Conservation (phyloP, 2,329 filamentous ascomycete genomes). For the Talaromyces sp. region DNA sequence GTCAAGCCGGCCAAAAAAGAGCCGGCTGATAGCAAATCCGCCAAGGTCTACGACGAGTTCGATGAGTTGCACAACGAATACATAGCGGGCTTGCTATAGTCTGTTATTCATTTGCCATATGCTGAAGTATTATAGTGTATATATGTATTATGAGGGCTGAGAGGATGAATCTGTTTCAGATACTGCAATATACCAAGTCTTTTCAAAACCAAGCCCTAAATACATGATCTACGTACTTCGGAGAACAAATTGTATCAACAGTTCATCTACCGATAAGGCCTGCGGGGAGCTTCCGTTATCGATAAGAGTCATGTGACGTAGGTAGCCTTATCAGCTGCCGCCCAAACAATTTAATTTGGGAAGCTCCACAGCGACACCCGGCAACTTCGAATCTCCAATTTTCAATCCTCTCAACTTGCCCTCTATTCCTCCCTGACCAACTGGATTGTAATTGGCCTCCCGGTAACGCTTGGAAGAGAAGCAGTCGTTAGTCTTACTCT, state of each 20-base stretch:
- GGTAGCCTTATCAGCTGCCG: conserved; percentile 4
- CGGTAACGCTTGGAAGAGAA: background rate
- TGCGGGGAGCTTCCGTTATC: conserved; percentile 16
- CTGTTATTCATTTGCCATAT: background rate
- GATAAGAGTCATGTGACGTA: conserved; percentile 19
- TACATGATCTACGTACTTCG: background rate
- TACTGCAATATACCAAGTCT: background rate
- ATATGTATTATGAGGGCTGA: background rate
- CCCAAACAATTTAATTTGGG: conserved; percentile 6
- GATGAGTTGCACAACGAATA: conserved; percentile 44
- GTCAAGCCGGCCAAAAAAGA: conserved; percentile 33
- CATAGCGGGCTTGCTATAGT: conserved; percentile 17
- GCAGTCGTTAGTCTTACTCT: background rate
- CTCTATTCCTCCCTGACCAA: background rate
- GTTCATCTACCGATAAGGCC: background rate
- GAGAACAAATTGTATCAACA: background rate
- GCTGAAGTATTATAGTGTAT: background rate
- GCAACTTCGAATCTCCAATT: background rate
- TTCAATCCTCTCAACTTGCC: background rate
- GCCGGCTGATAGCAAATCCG: conserved; percentile 22
- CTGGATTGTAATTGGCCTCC: background rate
- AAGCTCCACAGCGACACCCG: conserved; percentile 4
- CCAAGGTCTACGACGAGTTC: conserved; percentile 36
- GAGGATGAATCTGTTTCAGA: background rate
- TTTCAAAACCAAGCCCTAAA: background rate